phyloP scores from a whole-genome alignment of 2,329 filamentous ascomycete species.

The Fusarium chuoi region DNA sequence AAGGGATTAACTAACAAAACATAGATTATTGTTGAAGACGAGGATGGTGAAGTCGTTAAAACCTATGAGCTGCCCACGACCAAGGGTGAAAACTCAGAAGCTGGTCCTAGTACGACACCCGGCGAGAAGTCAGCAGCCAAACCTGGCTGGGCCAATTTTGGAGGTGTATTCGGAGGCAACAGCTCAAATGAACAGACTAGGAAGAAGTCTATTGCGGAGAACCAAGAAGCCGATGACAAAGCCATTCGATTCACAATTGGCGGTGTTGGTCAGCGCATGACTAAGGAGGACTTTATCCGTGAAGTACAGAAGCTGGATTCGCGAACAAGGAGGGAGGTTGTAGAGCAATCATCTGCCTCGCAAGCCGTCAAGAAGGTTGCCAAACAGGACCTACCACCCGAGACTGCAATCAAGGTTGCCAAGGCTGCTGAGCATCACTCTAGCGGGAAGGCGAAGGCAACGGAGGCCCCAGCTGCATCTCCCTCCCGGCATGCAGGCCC shows the following conservation, averaged over 20 bases:
- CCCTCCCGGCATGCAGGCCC: conserved; percentile 18
- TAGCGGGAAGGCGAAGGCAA: conserved; percentile 6
- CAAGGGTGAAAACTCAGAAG: conserved; percentile 50
- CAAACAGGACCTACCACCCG: conserved; percentile 50
- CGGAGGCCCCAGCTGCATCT: conserved; percentile 19
- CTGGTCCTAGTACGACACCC: conserved; percentile 52
- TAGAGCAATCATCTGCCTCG: conserved; percentile 62
- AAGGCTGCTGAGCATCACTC: conserved; percentile 31
- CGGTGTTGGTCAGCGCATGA: conserved; percentile 78
- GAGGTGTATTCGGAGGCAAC: conserved; percentile 29
- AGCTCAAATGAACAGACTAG: conserved; percentile 51
- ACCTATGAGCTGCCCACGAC: conserved; percentile 77
- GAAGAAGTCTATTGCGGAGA: conserved; percentile 54
- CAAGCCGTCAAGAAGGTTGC: conserved; percentile 61
- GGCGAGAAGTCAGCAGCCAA: conserved; percentile 53
- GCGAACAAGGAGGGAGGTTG: conserved; percentile 66
- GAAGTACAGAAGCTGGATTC: conserved; percentile 79
- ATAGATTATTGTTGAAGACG: conserved; percentile 86
- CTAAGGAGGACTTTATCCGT: conserved; percentile 80
- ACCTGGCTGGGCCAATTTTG: conserved; percentile 63
- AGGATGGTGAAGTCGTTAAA: conserved; percentile 87
- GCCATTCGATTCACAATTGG: conserved; percentile 81
- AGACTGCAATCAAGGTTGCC: conserved; percentile 32
- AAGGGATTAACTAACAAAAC: conserved; percentile 42
- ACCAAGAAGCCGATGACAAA: conserved; percentile 72